Base-by-base conservation (phyloP, 106 monocot species). In the Xerophyta viscosa region DNA sequence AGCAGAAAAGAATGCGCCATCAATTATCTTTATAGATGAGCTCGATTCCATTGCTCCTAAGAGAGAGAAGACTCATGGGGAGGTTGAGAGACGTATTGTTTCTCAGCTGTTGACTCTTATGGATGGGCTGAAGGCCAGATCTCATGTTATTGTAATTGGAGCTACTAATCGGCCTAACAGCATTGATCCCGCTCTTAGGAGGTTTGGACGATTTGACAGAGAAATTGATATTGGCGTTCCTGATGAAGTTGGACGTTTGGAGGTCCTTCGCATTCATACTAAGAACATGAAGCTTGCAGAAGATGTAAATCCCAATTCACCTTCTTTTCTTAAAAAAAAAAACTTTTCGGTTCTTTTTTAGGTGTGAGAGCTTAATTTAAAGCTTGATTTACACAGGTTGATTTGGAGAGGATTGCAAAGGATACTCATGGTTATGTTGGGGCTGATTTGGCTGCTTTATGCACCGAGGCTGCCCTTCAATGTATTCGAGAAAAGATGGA, bases 351-450 rank as follows among this genome's bases (percentile, higher is more conserved):
- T n/a, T n/a, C n/a, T n/a, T n/a, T n/a, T n/a, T n/a, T n/a, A n/a
- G n/a, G n/a, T n/a, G n/a, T n/a, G n/a, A n/a, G n/a, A n/a, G n/a
- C n/a, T n/a, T n/a, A n/a, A n/a, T n/a, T n/a, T n/a, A n/a, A n/a
- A n/a, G n/a, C n/a, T n/a, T 39, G 39, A 10, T 39, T 39, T 39
- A 9, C 39, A 26, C 71, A 90, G 89, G 89, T 90, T 70, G 80
- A 90, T 68, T 71, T 90, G 77, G 89, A 90, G 48, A 84, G 73
- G 31, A 84, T 84, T 61, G 58, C 74, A 7, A 90, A 90, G 59
- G 84, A 90, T n/a, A 90, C 89, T 20, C 89, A 90, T 68, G 89
- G 89, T 8, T 90, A 90, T 58, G 89, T 90, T 30, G 89, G 89
- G 31, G 79, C 89, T 68, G 89, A 90, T 77, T 68, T 90, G 24